Evolutionary conservation across 108 stramenopile genomes (phyloP).

Genomic region (Skeletonema costatum): DNA sequence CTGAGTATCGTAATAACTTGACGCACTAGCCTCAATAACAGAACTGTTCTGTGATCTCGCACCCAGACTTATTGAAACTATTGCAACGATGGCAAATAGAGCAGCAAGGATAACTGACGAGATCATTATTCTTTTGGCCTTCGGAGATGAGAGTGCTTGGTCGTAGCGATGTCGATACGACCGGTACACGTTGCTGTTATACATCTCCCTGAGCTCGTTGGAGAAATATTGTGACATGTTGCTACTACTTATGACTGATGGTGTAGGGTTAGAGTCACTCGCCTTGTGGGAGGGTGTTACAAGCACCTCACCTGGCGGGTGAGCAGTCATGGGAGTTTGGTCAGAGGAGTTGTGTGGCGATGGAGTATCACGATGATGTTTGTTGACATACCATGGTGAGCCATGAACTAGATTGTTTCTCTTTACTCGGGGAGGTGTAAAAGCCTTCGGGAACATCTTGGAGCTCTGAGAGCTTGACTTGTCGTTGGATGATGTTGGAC

Average conservation of each 20-base stretch:
- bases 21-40: neutral
- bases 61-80: neutral
- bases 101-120: neutral
- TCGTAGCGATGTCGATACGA: conserved; percentile 6
- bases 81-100: conserved; percentile 9
- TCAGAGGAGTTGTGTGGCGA: neutral
- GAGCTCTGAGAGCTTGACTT: neutral
- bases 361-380: neutral
- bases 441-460: neutral
- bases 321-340: neutral
- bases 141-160: neutral
- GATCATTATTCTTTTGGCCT: neutral
- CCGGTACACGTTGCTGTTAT: neutral
- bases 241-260: conserved; percentile 9
- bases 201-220: conserved; percentile 9
- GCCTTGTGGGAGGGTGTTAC: neutral
- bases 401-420: neutral
- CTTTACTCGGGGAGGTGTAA: neutral
- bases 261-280: neutral
- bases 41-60: neutral
- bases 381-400: conserved; percentile 2
- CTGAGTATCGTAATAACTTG: neutral
- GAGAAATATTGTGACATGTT: conserved; percentile 2
- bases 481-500: conserved; percentile 3
- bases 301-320: neutral